phyloP scores from a whole-genome alignment of 1,139 yeast species.

The Blastobotrys persicus region DNA sequence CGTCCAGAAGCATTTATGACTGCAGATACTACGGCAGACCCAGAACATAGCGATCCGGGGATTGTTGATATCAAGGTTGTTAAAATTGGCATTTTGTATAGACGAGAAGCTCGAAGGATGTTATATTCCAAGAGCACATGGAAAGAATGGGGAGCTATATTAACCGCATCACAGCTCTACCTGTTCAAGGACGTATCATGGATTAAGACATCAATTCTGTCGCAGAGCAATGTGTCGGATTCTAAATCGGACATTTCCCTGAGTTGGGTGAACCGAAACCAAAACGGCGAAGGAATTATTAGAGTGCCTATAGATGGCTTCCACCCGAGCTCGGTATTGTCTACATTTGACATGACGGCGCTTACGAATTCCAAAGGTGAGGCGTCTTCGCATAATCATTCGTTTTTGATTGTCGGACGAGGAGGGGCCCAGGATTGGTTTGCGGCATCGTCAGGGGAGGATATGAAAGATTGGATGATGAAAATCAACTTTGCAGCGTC shows the following conservation, averaged over 20 bases:
- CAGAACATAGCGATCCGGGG: conserved; percentile 37
- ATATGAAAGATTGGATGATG: conserved; percentile 54
- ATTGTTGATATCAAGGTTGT: conserved; percentile 41
- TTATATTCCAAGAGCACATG: conserved; percentile 36
- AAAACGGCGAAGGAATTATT: conserved; percentile 22
- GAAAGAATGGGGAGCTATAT: conserved; percentile 44
- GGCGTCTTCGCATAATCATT: conserved; percentile 19
- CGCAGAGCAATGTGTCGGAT: conserved; percentile 12
- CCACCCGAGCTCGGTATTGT: conserved; percentile 37
- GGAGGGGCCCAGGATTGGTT: conserved; percentile 40
- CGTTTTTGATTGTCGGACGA: conserved; percentile 35
- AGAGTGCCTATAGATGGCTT: conserved; percentile 41
- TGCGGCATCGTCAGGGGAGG: conserved; percentile 37
- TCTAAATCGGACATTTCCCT: conserved; percentile 11
- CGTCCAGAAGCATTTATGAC: conserved; percentile 38
- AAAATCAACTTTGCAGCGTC: conserved; percentile 57
- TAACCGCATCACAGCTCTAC: conserved; percentile 43
- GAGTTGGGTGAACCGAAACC: conserved; percentile 11
- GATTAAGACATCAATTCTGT: conserved; percentile 31
- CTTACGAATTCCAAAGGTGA: conserved; percentile 23
- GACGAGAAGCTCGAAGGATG: conserved; percentile 40
- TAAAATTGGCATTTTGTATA: conserved; percentile 40
- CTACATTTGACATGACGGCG: conserved; percentile 42
- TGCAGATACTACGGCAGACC: conserved; percentile 27
- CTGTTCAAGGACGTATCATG: conserved; percentile 42